phyloP scores from a whole-genome alignment of 441 rosid species.

The Adansonia madagascariensis region DNA sequence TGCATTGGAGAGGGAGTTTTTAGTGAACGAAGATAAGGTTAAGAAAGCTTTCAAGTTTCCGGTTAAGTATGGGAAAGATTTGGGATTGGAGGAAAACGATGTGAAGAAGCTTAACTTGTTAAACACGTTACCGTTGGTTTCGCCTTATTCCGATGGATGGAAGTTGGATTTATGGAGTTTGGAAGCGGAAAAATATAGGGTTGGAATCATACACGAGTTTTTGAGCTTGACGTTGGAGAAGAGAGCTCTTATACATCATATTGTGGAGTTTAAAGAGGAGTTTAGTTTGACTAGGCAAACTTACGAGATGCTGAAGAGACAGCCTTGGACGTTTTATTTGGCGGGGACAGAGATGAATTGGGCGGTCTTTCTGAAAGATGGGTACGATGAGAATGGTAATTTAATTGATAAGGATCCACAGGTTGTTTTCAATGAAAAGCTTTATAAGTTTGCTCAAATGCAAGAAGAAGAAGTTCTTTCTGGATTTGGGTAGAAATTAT shows the following conservation, averaged over 20 bases:
- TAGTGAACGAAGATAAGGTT: constrained; percentile 65
- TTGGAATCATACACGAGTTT: constrained; percentile 83
- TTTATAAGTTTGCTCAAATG: constrained; percentile 63
- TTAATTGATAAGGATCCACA: constrained; percentile 74
- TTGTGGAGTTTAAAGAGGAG: constrained; percentile 90
- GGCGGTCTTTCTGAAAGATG: constrained; percentile 72
- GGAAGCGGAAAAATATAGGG: constrained; percentile 87
- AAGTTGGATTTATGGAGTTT: constrained; percentile 64
- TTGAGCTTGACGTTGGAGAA: constrained; percentile 85
- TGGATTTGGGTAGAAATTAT: constrained; percentile 19
- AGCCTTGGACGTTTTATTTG: constrained; percentile 69
- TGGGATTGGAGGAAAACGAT: constrained; percentile 61
- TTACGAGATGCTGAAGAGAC: constrained; percentile 78
- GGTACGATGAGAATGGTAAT: constrained; percentile 56
- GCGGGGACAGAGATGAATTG: constrained; percentile 98
- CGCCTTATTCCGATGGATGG: constrained; percentile 80
- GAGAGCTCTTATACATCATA: constrained; percentile 79
- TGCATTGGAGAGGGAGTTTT: constrained; percentile 60
- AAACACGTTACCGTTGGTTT: constrained; percentile 73
- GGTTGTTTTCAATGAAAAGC: constrained; percentile 68
- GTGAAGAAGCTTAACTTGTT: constrained; percentile 51
- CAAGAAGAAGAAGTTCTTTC: constrained; percentile 45
- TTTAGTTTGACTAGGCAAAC: constrained; percentile 82
- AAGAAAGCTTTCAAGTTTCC: constrained; percentile 70
- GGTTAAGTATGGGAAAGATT: constrained; percentile 62